Evolutionary conservation across 371 early-diverging fungal species (phyloP), one percentile per base, ranked within the genome.

Genomic region (Gilbertella persicaria): DNA sequence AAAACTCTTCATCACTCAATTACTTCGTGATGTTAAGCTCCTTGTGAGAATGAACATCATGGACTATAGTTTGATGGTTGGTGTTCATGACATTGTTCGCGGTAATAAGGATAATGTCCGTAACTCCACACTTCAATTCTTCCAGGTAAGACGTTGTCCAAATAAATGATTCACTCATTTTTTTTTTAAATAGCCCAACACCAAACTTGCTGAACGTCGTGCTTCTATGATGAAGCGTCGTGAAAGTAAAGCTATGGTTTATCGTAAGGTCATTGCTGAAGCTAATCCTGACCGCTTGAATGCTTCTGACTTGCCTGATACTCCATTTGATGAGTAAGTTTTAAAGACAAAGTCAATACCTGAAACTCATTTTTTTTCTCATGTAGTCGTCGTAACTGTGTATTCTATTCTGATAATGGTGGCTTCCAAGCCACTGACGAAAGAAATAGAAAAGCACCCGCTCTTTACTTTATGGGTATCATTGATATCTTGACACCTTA

Each of bases 401-500:
- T 88, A 40, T 96, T 96, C 61, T 94, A 95, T 59, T 79, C 84
- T 28, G 96, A 97, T 50, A 85, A 94, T 30, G 97, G 98, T 49
- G 99, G 99, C 4, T 88, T 93, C 57, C 78, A 79, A 35, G 84
- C 93, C 14, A 91, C 96, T 2, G 91, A 92, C 62, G 86, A 84
- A 41, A 20, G 66, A 25, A 84, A 94, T 62, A 69, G 76, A 21
- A 84, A 87, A 6, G 69, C 84, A 6, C 69, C 84, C 30, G 82
- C 87, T 30, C 74, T 97, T 7, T 97, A 97, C 74, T 97, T 92
- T 52, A 70, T 97, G 60, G 98, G 98, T 21, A 90, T 98, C 60
- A 98, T 98, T 54, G 99, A 98, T 67, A 97, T 97, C 50, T 80
- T 98, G 48, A 98, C 99, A n/a, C 91, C 93, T 1, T 98, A 97